Conservation (phyloP, 768 basidiomycete species). For the Suillus decipiens region DNA sequence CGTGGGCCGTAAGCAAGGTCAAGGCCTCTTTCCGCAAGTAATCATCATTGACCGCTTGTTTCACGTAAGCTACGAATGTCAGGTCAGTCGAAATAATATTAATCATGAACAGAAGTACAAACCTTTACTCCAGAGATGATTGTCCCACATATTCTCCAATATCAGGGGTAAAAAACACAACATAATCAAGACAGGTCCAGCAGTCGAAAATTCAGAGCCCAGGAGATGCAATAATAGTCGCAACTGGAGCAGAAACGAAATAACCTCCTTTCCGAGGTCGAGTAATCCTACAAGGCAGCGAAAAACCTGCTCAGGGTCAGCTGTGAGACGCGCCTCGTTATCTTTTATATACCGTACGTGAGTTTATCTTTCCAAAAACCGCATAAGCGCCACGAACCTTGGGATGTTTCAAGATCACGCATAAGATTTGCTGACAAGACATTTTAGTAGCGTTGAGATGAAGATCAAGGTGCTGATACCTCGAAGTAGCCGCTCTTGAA, state of each 20-base stretch:
- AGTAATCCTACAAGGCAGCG: slow-evolving; percentile 16
- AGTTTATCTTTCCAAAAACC: background rate
- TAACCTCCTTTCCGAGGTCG: slow-evolving; percentile 10
- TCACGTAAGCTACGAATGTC: slow-evolving; percentile 21
- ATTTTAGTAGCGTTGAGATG: background rate
- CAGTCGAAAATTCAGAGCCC: slow-evolving; percentile 16
- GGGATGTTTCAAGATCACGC: slow-evolving; percentile 24
- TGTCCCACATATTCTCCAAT: background rate
- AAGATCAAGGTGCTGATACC: slow-evolving; percentile 11
- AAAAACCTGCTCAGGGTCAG: slow-evolving; percentile 10
- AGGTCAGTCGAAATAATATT: background rate
- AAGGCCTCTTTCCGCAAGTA: slow-evolving; percentile 26
- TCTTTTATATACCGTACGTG: slow-evolving; percentile 10
- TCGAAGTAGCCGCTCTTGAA: slow-evolving; percentile 22
- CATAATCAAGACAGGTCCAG: slow-evolving; percentile 24
- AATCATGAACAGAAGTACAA: background rate
- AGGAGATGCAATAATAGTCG: slow-evolving; percentile 23
- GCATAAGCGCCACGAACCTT: slow-evolving; percentile 15
- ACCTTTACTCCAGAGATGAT: slow-evolving; percentile 26
- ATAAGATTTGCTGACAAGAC: slow-evolving; percentile 17
- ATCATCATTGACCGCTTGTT: slow-evolving; percentile 16
- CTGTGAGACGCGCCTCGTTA: slow-evolving; percentile 1
- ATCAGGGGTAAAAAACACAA: slow-evolving; percentile 23
- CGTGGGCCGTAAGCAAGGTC: slow-evolving; percentile 9
- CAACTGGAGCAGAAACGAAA: slow-evolving; percentile 28